These are phyloP conservation scores for Xylariaceae sp. DNA, from an alignment of 2,329 filamentous ascomycete species.

Conservation along the genomic window DNA sequence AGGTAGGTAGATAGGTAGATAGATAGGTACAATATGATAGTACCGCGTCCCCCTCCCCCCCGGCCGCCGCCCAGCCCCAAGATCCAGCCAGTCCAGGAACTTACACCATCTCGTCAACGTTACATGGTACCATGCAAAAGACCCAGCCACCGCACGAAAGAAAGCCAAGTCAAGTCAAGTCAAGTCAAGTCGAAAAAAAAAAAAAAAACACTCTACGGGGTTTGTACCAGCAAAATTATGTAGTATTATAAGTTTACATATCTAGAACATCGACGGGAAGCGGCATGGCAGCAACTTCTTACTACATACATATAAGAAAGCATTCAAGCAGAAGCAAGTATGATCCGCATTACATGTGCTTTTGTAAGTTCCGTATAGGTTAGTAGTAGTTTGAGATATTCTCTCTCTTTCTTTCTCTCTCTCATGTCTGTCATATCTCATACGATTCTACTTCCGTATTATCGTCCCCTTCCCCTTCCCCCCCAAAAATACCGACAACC, in stretches of 20 bases:
- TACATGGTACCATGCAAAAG: slow-evolving; percentile 13
- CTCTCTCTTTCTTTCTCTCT: background rate
- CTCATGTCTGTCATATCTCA: background rate
- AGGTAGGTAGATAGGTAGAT: too few relatives aligned
- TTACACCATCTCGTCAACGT: slow-evolving; percentile 10
- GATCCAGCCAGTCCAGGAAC: slow-evolving; percentile 19
- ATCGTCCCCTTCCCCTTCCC: too few relatives aligned
- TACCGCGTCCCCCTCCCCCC: too few relatives aligned
- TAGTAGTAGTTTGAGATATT: background rate
- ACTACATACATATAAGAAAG: slow-evolving; percentile 14
- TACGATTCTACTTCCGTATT: too few relatives aligned
- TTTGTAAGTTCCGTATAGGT: background rate
- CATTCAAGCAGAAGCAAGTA: slow-evolving; percentile 35
- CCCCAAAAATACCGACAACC: too few relatives aligned
- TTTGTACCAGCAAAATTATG: too few relatives aligned
- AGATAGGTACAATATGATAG: too few relatives aligned
- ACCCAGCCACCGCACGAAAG: slow-evolving; percentile 24
- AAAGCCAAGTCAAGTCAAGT: background rate
- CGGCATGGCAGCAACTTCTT: slow-evolving; percentile 23
- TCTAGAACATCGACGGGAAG: slow-evolving; percentile 16
- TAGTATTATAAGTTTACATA: slow-evolving; percentile 1
- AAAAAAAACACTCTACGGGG: too few relatives aligned
- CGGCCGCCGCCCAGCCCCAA: slow-evolving; percentile 12
- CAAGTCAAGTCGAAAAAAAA: too few relatives aligned
- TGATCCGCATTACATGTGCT: slow-evolving; percentile 37